A percentile compares a stretch with the other conserved stretches of the same genome.
These are phyloP conservation scores for Volvariella surrecta DNA, from an alignment of 1,284 basidiomycete species.

Conservation along the genomic window DNA sequence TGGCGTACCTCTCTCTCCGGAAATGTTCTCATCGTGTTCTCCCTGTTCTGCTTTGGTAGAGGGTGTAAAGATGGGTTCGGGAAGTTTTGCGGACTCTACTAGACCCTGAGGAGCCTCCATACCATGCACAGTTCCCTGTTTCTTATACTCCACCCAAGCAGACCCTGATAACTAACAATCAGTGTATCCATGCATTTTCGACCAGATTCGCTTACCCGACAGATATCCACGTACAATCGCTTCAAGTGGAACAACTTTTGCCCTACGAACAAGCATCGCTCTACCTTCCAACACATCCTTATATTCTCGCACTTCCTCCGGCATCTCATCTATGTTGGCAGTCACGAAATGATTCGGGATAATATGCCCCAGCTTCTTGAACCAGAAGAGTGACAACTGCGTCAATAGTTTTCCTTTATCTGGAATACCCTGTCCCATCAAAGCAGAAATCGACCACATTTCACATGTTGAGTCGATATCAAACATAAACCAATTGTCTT, in stretches of 20 bases:
- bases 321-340: conserved; percentile 66
- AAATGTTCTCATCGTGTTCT: conserved; percentile 96
- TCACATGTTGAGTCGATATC: not conserved
- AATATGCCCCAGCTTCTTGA: conserved; percentile 69
- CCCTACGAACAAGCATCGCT: conserved; percentile 88
- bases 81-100: conserved; percentile 80
- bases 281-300: conserved; percentile 74
- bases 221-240: conserved; percentile 97
- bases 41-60: conserved; percentile 97
- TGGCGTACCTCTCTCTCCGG: conserved; percentile 74
- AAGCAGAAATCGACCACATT: not conserved
- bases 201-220: conserved; percentile 51
- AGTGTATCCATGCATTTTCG: not conserved
- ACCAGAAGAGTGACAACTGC: conserved; percentile 92
- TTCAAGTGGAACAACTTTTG: conserved; percentile 90
- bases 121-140: conserved; percentile 83
- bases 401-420: conserved; percentile 91
- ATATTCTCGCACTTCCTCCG: conserved; percentile 60
- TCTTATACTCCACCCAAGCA: conserved; percentile 93
- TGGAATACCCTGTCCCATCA: conserved; percentile 76
- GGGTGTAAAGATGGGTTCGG: conserved; percentile 88
- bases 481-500: not conserved
- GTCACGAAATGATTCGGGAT: conserved; percentile 88
- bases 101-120: conserved; percentile 72
- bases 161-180: conserved; percentile 45